Evolutionary conservation across 805 yeast genomes (phyloP).

Genomic region (Ogataea populi-albae): DNA sequence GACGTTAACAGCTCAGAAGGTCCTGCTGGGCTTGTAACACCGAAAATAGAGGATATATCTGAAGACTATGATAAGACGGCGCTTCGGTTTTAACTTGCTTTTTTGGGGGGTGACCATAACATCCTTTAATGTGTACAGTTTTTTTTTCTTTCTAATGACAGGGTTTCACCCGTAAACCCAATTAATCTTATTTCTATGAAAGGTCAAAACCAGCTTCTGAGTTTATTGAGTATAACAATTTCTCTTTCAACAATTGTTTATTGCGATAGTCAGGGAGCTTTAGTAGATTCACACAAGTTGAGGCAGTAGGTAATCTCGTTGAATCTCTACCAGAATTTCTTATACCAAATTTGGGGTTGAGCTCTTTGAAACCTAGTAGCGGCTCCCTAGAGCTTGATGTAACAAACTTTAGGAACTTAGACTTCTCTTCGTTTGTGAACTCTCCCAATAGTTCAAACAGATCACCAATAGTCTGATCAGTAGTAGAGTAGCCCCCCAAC

Average conservation of each 20-base stretch:
- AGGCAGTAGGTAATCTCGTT: conserved; percentile 78
- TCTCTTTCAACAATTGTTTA: conserved; percentile 53
- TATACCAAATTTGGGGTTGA: conserved; percentile 79
- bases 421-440: conserved; percentile 58
- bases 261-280: conserved; percentile 80
- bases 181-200: conserved; percentile 35
- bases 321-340: conserved; percentile 56
- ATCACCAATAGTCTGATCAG: conserved; percentile 55
- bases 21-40: conserved; percentile 1
- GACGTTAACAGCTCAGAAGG: conserved; percentile 4
- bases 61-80: conserved; percentile 6
- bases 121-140: neutral
- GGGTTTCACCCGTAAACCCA: neutral
- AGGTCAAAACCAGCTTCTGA: conserved; percentile 87
- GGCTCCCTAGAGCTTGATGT: conserved; percentile 94
- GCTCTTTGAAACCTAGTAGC: conserved; percentile 72
- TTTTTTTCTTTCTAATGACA: conserved; percentile 1
- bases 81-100: neutral
- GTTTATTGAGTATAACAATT: conserved; percentile 73
- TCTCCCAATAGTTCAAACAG: conserved; percentile 80
- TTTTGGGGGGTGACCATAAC: too few species aligned
- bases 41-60: conserved; percentile 15
- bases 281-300: conserved; percentile 88
- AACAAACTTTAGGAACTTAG: conserved; percentile 76
- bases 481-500: conserved; percentile 59